These are phyloP conservation scores for Acacia melanoxylon DNA, from an alignment of 306 rosid species.

Conservation along the genomic window DNA sequence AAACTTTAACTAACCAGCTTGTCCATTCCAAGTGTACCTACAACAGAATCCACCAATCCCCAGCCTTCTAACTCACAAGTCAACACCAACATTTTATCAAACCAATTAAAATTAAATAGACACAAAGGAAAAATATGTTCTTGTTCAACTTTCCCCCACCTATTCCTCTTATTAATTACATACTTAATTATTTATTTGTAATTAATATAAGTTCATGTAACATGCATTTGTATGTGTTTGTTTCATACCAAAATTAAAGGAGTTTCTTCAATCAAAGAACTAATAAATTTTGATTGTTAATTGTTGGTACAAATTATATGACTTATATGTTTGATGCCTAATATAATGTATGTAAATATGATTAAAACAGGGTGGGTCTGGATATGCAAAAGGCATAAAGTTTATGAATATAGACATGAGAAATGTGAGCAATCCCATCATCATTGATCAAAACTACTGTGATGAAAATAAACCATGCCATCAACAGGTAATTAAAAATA, in stretches of 20 bases:
- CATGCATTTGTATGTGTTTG: background rate
- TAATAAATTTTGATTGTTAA: background rate
- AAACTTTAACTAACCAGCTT: slow-evolving; percentile 28
- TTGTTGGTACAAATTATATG: background rate
- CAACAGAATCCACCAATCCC: slow-evolving; percentile 31
- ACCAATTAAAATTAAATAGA: background rate
- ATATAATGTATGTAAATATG: background rate
- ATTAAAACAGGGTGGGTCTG: slow-evolving; percentile 71
- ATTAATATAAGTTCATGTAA: background rate
- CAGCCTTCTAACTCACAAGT: slow-evolving; percentile 35
- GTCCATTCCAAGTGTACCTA: slow-evolving; percentile 16
- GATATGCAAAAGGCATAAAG: slow-evolving; percentile 61
- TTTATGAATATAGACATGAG: slow-evolving; percentile 58
- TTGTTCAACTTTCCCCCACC: slow-evolving; percentile 28
- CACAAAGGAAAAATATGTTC: background rate
- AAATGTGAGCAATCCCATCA: slow-evolving; percentile 83
- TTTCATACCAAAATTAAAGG: background rate
- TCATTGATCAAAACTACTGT: slow-evolving; percentile 86
- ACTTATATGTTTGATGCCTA: background rate
- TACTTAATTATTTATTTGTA: background rate
- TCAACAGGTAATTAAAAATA: slow-evolving; percentile 39
- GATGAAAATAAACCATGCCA: slow-evolving; percentile 52
- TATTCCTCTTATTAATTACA: slow-evolving; percentile 27
- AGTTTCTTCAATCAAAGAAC: background rate
- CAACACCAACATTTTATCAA: slow-evolving; percentile 23